Evolutionary conservation across 768 basidiomycete genomes (phyloP).

Genomic region (Suillus luteus): DNA sequence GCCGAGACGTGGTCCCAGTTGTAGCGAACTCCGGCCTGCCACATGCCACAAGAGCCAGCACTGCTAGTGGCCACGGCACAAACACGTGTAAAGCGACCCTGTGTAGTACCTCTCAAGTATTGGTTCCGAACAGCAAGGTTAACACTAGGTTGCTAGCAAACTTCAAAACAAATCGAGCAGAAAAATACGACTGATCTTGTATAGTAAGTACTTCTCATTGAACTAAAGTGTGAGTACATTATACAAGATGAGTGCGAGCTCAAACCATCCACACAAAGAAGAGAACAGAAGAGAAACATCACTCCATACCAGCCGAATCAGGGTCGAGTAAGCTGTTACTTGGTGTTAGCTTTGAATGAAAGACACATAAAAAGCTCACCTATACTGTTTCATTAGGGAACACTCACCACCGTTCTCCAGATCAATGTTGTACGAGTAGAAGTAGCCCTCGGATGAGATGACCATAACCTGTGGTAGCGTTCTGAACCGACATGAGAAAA

Average conservation of each 20-base stretch:
- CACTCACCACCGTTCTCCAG: constrained; percentile 96
- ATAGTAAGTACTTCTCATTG: constrained; percentile 2
- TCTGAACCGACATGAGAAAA: constrained; percentile 39
- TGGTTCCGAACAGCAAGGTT: background rate
- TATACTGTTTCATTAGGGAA: constrained; percentile 91
- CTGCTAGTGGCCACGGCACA: background rate
- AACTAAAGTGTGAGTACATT: constrained; percentile 8
- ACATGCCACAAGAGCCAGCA: background rate
- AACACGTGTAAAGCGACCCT: constrained; percentile 1
- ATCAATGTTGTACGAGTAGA: constrained; percentile 95
- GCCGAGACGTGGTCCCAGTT: background rate
- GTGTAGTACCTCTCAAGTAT: background rate
- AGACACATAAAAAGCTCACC: constrained; percentile 37
- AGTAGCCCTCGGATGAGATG: constrained; percentile 91
- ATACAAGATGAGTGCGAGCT: constrained; percentile 4
- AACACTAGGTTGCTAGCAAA: background rate
- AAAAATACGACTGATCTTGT: constrained; percentile 4
- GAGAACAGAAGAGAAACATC: background rate
- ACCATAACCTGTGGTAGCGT: constrained; percentile 98
- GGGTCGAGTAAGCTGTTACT: constrained; percentile 11
- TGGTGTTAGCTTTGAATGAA: background rate
- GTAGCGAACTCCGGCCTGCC: background rate
- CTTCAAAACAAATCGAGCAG: background rate
- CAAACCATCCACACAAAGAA: background rate
- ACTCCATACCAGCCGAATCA: constrained; percentile 7